Base-by-base conservation (phyloP, 2,329 filamentous ascomycete genomes). In the Fusarium praegraminearum region DNA sequence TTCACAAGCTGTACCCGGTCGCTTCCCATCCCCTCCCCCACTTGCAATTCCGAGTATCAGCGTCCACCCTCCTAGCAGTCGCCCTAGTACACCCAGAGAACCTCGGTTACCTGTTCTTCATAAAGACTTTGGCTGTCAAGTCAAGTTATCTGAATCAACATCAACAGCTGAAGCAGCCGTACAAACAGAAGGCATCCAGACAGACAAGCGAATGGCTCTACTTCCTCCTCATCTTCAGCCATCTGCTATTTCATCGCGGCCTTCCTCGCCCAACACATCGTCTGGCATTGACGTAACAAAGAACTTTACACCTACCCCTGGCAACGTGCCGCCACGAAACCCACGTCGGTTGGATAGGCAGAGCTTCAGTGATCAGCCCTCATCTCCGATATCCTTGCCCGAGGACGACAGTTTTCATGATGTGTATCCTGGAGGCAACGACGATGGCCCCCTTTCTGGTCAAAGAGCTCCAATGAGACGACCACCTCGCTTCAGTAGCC, bases 111-210 rank as follows among this genome's bases (percentile, higher is more conserved):
- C 97, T 32, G 94, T 94, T 56, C 90, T 94, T 59, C 89, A 89
- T 66, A 98, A 94, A 78, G 93, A 93, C 79, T 89, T 91, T 68
- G 90, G 89, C 20, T 95, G 91, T 74, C 96, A 99, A 79, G 93
- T 94, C n/a, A 80, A 76, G 47, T 57, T 82, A 15, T 67, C 76
- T 2, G 65, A 69, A 15, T 52, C 72, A 4, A 63, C 64, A 20
- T 62, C 67, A 5, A 77, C 72, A 4, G 61, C 46, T 3, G 78
- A 81, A 4, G 86, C 77, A 13, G 77, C 78, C 4, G 81, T 94
- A 61, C 96, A 99, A 82, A 99, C 96, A 0, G 94, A 98, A 72
- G 92, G 93, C 62, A 98, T 98, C 61, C 88, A 93, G 57, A 88
- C 97, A 8, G 94, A 97, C 76, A 88, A 89, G 80, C 88, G 94